A percentile compares a stretch with the other conserved stretches of the same genome.
These are phyloP conservation scores for Candida tetrigidarum DNA, from an alignment of 1,139 yeast species.

Conservation along the genomic window DNA sequence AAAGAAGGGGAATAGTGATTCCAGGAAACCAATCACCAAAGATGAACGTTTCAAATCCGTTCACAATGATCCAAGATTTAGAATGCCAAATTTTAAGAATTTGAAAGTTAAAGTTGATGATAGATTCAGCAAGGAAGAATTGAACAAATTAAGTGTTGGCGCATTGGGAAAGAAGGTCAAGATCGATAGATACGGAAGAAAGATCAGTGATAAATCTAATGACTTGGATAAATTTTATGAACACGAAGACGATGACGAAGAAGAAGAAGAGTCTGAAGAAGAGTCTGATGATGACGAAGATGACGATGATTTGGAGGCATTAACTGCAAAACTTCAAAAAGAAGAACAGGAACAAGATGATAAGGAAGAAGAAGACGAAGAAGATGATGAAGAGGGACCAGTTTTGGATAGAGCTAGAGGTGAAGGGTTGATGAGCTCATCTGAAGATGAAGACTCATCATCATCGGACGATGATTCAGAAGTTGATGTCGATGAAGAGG, in stretches of 20 bases:
- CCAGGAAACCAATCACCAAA: slow-evolving; percentile 40
- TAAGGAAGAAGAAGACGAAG: slow-evolving; percentile 68
- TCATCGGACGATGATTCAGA: slow-evolving; percentile 37
- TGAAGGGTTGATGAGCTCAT: slow-evolving; percentile 48
- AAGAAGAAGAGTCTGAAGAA: slow-evolving; percentile 23
- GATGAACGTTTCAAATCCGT: slow-evolving; percentile 83
- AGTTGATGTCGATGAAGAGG: slow-evolving; percentile 31
- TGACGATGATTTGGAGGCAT: slow-evolving; percentile 23
- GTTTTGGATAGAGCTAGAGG: slow-evolving; percentile 68
- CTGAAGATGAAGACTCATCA: slow-evolving; percentile 25
- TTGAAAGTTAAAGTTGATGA: slow-evolving; percentile 82
- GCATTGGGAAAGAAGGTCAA: slow-evolving; percentile 53
- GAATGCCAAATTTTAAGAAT: slow-evolving; percentile 69
- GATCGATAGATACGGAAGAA: slow-evolving; percentile 89
- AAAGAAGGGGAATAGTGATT: slow-evolving; percentile 17
- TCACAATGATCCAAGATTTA: slow-evolving; percentile 89
- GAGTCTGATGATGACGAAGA: slow-evolving; percentile 24
- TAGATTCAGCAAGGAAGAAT: slow-evolving; percentile 78
- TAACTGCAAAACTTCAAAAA: slow-evolving; percentile 18
- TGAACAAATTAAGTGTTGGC: slow-evolving; percentile 59
- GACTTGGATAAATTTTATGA: slow-evolving; percentile 67
- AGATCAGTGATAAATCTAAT: slow-evolving; percentile 44
- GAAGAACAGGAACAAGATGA: slow-evolving; percentile 43
- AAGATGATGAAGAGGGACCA: slow-evolving; percentile 23
- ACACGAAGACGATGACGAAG: slow-evolving; percentile 39